These are phyloP conservation scores for Thelonectria discophora DNA, from an alignment of 2,329 filamentous ascomycete genomes.

Conservation along the genomic window DNA sequence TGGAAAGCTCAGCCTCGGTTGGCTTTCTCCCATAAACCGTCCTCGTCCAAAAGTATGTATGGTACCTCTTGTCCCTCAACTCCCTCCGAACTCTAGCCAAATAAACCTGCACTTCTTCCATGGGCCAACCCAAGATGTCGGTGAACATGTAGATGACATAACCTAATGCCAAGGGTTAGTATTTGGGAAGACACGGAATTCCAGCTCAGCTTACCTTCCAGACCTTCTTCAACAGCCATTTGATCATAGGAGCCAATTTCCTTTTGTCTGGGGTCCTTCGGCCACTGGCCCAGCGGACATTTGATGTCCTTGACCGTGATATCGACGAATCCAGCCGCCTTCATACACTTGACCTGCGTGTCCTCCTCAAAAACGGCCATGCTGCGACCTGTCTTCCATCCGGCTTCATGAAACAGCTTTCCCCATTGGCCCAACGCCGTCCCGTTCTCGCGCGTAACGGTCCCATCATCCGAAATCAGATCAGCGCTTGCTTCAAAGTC, in stretches of 20 bases:
- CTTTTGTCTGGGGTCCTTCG: conserved; percentile 19
- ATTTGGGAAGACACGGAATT: neutral
- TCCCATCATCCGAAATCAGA: conserved; percentile 21
- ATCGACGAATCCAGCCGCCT: conserved; percentile 20
- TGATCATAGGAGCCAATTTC: conserved; percentile 21
- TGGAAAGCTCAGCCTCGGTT: neutral
- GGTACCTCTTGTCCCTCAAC: conserved; percentile 18
- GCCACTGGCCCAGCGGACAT: conserved; percentile 20
- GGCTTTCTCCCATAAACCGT: conserved; percentile 22
- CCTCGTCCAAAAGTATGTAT: conserved; percentile 22
- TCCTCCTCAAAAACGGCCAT: conserved; percentile 21
- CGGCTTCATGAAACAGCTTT: conserved; percentile 19
- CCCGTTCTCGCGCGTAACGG: conserved; percentile 17
- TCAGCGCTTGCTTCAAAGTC: conserved; percentile 19
- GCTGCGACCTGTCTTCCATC: conserved; percentile 15
- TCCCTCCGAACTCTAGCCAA: conserved; percentile 15
- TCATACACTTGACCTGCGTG: conserved; percentile 19
- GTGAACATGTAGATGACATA: conserved; percentile 23
- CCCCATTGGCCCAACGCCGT: conserved; percentile 21
- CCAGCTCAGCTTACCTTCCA: conserved; percentile 8
- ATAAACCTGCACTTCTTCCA: conserved; percentile 19
- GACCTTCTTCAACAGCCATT: conserved; percentile 17
- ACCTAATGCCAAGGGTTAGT: neutral
- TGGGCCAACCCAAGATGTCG: conserved; percentile 19
- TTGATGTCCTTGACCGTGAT: conserved; percentile 19